phyloP scores from a whole-genome alignment of 2,329 filamentous ascomycete species.

The Beauveria sp. region DNA sequence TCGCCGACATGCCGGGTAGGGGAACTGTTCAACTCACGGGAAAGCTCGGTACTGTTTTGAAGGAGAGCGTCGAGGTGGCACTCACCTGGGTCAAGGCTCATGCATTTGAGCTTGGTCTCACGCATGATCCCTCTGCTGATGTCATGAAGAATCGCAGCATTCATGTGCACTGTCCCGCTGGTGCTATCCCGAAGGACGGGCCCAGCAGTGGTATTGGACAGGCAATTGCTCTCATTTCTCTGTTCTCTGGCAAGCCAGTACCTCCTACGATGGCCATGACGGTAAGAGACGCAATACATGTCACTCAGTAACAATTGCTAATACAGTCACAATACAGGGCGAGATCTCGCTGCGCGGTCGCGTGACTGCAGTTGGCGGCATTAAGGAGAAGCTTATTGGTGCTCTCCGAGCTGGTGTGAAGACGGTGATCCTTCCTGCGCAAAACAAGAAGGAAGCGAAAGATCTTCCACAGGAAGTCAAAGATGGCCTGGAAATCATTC shows the following conservation, averaged over 20 bases:
- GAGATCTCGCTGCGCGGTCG: slow-evolving; percentile 76
- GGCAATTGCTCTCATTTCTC: slow-evolving; percentile 82
- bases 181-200: slow-evolving; percentile 91
- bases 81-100: slow-evolving; percentile 96
- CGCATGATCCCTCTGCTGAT: slow-evolving; percentile 71
- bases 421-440: slow-evolving; percentile 78
- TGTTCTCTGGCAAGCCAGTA: slow-evolving; percentile 80
- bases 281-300: slow-evolving; percentile 33
- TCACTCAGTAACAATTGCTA: slow-evolving; percentile 16
- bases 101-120: slow-evolving; percentile 82
- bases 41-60: slow-evolving; percentile 92
- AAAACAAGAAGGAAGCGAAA: slow-evolving; percentile 86
- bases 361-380: slow-evolving; percentile 90
- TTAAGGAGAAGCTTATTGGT: slow-evolving; percentile 98
- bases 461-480: slow-evolving; percentile 88
- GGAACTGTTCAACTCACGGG: slow-evolving; percentile 92
- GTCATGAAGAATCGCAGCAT: slow-evolving; percentile 94
- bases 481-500: slow-evolving; percentile 78
- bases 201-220: slow-evolving; percentile 85
- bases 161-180: slow-evolving; percentile 92
- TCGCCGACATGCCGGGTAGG: slow-evolving; percentile 91
- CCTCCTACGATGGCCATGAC: slow-evolving; percentile 96
- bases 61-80: slow-evolving; percentile 94
- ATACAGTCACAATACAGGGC: slow-evolving; percentile 36
- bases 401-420: slow-evolving; percentile 89